These are phyloP conservation scores for Phyllosticta capitalensis DNA, from an alignment of 2,329 filamentous ascomycete genomes.

Conservation along the genomic window DNA sequence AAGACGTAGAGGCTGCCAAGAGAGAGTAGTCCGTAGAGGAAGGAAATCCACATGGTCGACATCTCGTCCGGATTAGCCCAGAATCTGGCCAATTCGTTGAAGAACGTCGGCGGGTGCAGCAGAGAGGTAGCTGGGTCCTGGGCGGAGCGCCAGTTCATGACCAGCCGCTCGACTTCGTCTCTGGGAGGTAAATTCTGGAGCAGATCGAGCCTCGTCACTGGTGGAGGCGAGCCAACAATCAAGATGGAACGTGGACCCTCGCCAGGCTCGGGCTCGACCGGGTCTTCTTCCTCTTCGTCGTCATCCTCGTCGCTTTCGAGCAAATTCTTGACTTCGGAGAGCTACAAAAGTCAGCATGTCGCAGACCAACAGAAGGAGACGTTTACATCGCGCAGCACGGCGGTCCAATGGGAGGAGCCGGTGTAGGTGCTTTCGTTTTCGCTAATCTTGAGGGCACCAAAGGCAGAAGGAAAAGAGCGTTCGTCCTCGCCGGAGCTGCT, in stretches of 20 bases:
- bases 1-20: conserved; percentile 26
- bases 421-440: conserved; percentile 13
- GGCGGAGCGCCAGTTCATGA: conserved; percentile 18
- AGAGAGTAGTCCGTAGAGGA: conserved; percentile 39
- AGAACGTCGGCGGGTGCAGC: conserved; percentile 15
- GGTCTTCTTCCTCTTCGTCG: conserved; percentile 13
- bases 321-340: conserved; percentile 21
- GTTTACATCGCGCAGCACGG: conserved; percentile 23
- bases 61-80: conserved; percentile 32
- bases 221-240: conserved; percentile 11
- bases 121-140: conserved; percentile 18
- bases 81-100: conserved; percentile 34
- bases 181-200: conserved; percentile 13
- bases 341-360: conserved; percentile 7
- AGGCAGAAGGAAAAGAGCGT: conserved; percentile 3
- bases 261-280: not conserved
- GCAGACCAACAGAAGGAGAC: too few relatives aligned
- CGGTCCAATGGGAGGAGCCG: conserved; percentile 27
- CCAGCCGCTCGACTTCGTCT: conserved; percentile 25
- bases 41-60: conserved; percentile 38
- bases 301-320: conserved; percentile 13
- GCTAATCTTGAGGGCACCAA: conserved; percentile 6
- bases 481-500: conserved; percentile 10
- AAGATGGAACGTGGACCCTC: not conserved
- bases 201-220: conserved; percentile 18